phyloP scores from a whole-genome alignment of 2,329 filamentous ascomycete genomes.

The Elsinoe ampelina region DNA sequence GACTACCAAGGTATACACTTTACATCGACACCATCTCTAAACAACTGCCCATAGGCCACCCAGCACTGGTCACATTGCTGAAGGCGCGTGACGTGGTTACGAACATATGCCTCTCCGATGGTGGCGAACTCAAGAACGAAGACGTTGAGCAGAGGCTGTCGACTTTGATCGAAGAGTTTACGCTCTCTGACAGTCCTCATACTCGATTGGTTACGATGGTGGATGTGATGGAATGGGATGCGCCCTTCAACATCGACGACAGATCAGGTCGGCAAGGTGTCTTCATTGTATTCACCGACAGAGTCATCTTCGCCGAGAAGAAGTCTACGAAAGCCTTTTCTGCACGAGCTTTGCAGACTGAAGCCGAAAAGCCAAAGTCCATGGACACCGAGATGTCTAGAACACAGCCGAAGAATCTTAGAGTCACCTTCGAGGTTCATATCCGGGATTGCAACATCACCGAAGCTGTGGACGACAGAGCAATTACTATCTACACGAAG shows the following conservation, averaged over 20 bases:
- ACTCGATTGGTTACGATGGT: conserved; percentile 73
- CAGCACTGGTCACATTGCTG: conserved; percentile 71
- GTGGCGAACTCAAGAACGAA: conserved; percentile 61
- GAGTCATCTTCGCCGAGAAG: conserved; percentile 67
- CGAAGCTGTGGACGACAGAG: conserved; percentile 15
- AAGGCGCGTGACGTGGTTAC: conserved; percentile 89
- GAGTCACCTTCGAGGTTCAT: conserved; percentile 42
- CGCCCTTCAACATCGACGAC: conserved; percentile 53
- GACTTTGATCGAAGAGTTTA: conserved; percentile 41
- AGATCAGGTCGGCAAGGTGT: conserved; percentile 50
- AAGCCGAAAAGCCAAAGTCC: conserved; percentile 67
- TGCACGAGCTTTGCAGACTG: conserved; percentile 69
- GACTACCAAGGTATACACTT: conserved; percentile 85
- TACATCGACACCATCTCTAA: conserved; percentile 93
- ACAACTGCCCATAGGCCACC: conserved; percentile 75
- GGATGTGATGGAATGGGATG: conserved; percentile 66
- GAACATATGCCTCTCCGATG: conserved; percentile 89
- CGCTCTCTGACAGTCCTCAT: conserved; percentile 36
- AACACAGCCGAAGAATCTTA: conserved; percentile 55
- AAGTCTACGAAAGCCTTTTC: conserved; percentile 52
- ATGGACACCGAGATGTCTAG: conserved; percentile 43
- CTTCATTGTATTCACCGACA: conserved; percentile 77
- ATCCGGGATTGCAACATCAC: conserved; percentile 13
- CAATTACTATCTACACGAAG: conserved; percentile 12
- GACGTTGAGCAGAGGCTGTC: conserved; percentile 69